Evolutionary conservation across 495 filamentous ascomycete species (phyloP).

Genomic region (Aspergillus diversus): DNA sequence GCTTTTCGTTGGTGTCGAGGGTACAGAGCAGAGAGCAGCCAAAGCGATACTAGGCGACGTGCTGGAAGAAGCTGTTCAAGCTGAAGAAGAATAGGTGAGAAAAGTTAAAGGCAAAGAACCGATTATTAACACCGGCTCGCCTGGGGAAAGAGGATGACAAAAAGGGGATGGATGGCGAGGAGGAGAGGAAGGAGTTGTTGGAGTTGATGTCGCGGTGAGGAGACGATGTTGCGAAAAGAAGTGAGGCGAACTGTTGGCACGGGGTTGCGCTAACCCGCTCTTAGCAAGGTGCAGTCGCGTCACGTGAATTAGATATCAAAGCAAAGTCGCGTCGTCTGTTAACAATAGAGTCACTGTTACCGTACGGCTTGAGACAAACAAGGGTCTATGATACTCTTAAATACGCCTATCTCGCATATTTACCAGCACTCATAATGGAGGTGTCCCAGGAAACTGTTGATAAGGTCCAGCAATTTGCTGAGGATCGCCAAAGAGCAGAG

Average conservation of each 20-base stretch:
- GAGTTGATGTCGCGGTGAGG: slow-evolving; percentile 30
- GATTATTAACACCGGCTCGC: background rate
- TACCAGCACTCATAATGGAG: slow-evolving; percentile 33
- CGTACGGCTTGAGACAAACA: too few species aligned
- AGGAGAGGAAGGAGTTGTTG: slow-evolving; percentile 19
- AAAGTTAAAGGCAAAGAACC: background rate
- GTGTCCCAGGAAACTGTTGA: slow-evolving; percentile 37
- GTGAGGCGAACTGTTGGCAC: slow-evolving; percentile 29
- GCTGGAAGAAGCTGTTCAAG: background rate
- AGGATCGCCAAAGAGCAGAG: slow-evolving; percentile 43
- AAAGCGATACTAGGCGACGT: background rate
- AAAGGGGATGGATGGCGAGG: slow-evolving; percentile 21
- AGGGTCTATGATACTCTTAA: background rate
- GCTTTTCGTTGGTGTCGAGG: slow-evolving; percentile 14
- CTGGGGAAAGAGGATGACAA: slow-evolving; percentile 4
- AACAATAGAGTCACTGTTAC: background rate
- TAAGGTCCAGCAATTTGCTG: slow-evolving; percentile 42
- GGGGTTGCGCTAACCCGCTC: slow-evolving; percentile 27
- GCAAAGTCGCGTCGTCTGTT: background rate
- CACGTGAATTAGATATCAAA: slow-evolving; percentile 19
- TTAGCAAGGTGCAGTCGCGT: background rate
- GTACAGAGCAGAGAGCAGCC: slow-evolving; percentile 15
- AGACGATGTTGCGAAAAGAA: slow-evolving; percentile 33
- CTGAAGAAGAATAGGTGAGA: slow-evolving; percentile 7
- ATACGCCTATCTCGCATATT: background rate